Base-by-base conservation (phyloP, 768 basidiomycete genomes). In the Psilocybe tampanensis region DNA sequence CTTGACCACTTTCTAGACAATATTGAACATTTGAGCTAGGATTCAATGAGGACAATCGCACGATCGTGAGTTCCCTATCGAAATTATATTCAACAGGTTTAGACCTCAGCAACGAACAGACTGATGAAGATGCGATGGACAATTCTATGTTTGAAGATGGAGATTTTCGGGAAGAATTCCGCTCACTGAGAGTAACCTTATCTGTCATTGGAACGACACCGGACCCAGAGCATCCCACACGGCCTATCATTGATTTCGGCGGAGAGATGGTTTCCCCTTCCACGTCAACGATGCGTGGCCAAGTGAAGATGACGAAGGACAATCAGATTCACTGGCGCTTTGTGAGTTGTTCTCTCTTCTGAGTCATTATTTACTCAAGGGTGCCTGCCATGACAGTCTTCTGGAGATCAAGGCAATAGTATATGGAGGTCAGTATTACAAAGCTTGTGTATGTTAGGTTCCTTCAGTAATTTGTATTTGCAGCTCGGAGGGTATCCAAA, bases 301-400 rank as follows among this genome's bases (percentile, higher is more conserved):
- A 66, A 22, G 80, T 88, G 15, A 73, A 76, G 60, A 75, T 89
- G 67, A 83, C 83, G 0, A 73, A 76, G 0, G 86, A 90, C 53
- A 72, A 79, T 50, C 76, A 85, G 44, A 69, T 88, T 8, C 78
- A 81, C 51, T 86, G 86, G 85, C 80, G 83, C 68, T 86, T 84
- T 68, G 88, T 89, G 66, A 64, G 86, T 72, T 3, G 9, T 29
- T 29, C 29, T 9, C 4, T 5, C 4, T 29, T 29, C 42, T 23
- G 19, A 32, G 8, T 34, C 39, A 26, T 26, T 23, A 18, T 11
- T 42, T 17, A 7, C 24, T 34, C 17, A 23, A 15, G 55, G 8
- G 44, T 39, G 32, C 9, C 33, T 59, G 29, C 13, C 26, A 43
- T 53, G 64, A 44, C 65, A 85, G 80, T 68, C 72, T 22, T 83